These are phyloP conservation scores for Lasiodiplodia hormozganensis DNA, from an alignment of 2,329 filamentous ascomycete species.

Conservation along the genomic window DNA sequence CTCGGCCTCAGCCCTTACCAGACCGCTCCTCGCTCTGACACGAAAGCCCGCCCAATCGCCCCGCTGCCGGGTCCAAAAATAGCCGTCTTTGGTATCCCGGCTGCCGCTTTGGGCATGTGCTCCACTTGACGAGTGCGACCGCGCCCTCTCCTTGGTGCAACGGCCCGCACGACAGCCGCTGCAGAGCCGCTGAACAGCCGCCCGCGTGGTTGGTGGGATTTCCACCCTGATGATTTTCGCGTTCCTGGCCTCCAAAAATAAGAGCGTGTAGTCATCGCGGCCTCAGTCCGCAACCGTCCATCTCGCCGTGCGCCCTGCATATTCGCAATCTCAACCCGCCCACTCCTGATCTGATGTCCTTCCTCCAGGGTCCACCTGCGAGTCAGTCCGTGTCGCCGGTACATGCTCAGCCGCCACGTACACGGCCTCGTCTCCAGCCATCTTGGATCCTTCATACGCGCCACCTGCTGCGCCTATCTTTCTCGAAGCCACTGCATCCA, in stretches of 20 bases:
- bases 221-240: not conserved
- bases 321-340: not conserved
- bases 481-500: not conserved
- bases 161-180: constrained; percentile 3
- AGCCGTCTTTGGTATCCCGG: not conserved
- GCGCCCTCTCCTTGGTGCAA: not conserved
- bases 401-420: not conserved
- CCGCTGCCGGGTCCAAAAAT: constrained; percentile 19
- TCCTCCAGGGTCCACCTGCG: not conserved
- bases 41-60: not conserved
- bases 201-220: constrained; percentile 9
- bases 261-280: constrained; percentile 7
- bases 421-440: not conserved
- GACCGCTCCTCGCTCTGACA: constrained; percentile 14
- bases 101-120: constrained; percentile 12
- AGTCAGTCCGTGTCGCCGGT: not conserved
- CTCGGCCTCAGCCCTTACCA: not conserved
- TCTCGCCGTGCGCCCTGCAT: constrained; percentile 14
- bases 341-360: not conserved
- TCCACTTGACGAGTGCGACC: not conserved
- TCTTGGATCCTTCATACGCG: not conserved
- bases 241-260: constrained; percentile 13
- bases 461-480: not conserved
- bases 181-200: not conserved
- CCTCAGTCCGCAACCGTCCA: not conserved